A percentile compares a stretch with the other conserved stretches of the same genome.
These are phyloP conservation scores for Eimeria necatrix DNA, from an alignment of 169 alveolate genomes.

Conservation along the genomic window DNA sequence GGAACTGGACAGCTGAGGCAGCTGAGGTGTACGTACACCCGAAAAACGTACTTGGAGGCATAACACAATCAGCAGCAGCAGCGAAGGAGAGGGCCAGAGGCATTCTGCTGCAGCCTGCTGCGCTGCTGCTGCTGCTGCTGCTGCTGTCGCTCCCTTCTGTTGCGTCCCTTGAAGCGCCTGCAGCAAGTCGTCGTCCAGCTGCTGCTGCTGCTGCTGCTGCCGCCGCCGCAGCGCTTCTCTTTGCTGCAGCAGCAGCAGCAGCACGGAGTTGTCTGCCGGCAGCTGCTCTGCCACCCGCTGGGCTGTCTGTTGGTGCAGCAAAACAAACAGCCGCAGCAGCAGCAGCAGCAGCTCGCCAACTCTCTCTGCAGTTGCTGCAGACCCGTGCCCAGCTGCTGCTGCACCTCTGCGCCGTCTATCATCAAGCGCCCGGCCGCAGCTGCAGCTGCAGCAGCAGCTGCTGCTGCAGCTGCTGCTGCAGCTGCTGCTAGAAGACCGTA, in stretches of 20 bases:
- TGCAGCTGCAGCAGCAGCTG: slow-evolving; percentile 29
- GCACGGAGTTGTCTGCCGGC: slow-evolving; percentile 58
- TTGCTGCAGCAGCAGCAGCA: slow-evolving; percentile 68
- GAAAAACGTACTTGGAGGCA: slow-evolving; percentile 33
- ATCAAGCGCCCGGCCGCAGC: slow-evolving; percentile 23
- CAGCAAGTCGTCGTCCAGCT: slow-evolving; percentile 56
- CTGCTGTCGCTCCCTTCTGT: slow-evolving; percentile 33
- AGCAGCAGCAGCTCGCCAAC: slow-evolving; percentile 60
- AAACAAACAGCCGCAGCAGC: slow-evolving; percentile 60
- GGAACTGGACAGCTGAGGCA: neutral
- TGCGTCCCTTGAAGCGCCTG: slow-evolving; percentile 64
- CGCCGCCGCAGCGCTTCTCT: slow-evolving; percentile 40
- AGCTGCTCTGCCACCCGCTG: slow-evolving; percentile 39
- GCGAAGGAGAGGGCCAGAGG: slow-evolving; percentile 36
- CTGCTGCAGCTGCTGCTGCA: no score
- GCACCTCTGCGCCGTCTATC: slow-evolving; percentile 26
- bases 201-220: slow-evolving; percentile 71
- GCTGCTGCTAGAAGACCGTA: slow-evolving; percentile 28
- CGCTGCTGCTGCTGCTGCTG: slow-evolving; percentile 19
- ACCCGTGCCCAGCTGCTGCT: slow-evolving; percentile 34
- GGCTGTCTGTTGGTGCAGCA: slow-evolving; percentile 58
- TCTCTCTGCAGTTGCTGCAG: neutral
- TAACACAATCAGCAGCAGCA: slow-evolving; percentile 51
- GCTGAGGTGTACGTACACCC: neutral
- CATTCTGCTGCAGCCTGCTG: slow-evolving; percentile 45